Evolutionary conservation across 768 basidiomycete species (phyloP), one percentile per base, ranked within the genome.

Genomic region (Collybia mongolica): DNA sequence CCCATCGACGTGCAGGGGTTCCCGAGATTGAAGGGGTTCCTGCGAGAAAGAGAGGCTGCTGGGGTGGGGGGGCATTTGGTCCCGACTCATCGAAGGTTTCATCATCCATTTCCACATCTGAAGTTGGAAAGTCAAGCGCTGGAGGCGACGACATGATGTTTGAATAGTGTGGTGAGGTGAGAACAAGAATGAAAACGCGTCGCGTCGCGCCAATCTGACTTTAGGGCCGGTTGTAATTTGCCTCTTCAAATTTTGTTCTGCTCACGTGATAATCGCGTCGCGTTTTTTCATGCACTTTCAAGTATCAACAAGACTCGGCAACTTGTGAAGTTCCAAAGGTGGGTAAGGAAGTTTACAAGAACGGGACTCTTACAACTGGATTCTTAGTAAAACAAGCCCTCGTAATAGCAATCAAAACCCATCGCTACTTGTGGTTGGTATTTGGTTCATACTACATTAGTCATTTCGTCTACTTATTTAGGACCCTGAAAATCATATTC

Each of bases 71-170:
- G 1, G 72, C 74, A 38, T 72, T 64, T 2, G 72, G 67, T 54
- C 75, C 69, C 3, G 72, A 70, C 51, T 76, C 72, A 14, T 65
- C 68, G 22, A 49, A 57, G 17, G 61, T 61, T 36, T 57, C 68
- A 26, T 65, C 72, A 23, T 67, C 72, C 81, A 83, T 82, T n/a
- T 80, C 70, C 24, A 79, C 69, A 62, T 82, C 79, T 5, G 83
- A 85, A 1, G 82, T 74, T 3, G 83, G 84, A 60, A 85, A 85
- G 56, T 86, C 82, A 35, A 85, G 65, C 28, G 76, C 71, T 17
- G 83, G 83, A 20, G 83, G 83, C 37, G 83, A 86, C 6, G 84
- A 85, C 84, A 86, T 86, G 46, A 36, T 60, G 54, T 19, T 12
- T 36, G n/a, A 28, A 36, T 39, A 51, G 29, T n/a, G 40, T 35